Conservation (phyloP, 1,139 yeast species). For the Saccharomyces hybrid region DNA sequence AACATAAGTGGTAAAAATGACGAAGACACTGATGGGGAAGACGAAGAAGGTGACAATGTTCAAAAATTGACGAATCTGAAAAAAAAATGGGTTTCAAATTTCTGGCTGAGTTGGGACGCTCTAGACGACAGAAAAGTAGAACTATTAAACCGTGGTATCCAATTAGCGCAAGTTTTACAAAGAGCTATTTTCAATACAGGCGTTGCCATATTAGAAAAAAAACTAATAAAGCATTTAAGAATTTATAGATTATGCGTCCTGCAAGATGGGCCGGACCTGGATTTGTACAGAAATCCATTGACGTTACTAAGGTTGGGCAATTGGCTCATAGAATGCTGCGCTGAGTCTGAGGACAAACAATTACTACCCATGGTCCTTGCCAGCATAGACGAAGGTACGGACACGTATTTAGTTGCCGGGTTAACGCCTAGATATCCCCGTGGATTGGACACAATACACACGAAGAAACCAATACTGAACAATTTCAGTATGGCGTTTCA, state of each 20-base stretch:
- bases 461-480: constrained; percentile 45
- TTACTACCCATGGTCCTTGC: constrained; percentile 84
- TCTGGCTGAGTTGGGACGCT: constrained; percentile 96
- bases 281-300: constrained; percentile 74
- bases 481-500: constrained; percentile 89
- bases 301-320: constrained; percentile 76
- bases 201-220: constrained; percentile 76
- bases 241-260: constrained; percentile 81
- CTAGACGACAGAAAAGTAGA: constrained; percentile 51
- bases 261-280: constrained; percentile 81
- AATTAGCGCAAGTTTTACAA: constrained; percentile 74
- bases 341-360: constrained; percentile 62
- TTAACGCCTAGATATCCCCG: constrained; percentile 77
- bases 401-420: constrained; percentile 84
- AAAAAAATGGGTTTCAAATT: constrained; percentile 74
- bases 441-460: constrained; percentile 42
- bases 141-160: constrained; percentile 59
- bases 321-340: constrained; percentile 87
- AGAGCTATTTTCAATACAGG: constrained; percentile 85
- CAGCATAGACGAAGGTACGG: constrained; percentile 63
- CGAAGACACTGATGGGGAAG: constrained; percentile 20
- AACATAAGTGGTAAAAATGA: constrained; percentile 18
- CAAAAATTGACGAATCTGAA: constrained; percentile 34
- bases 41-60: constrained; percentile 21
- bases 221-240: constrained; percentile 68